Evolutionary conservation across 1,284 basidiomycete species (phyloP).

Genomic region (Leccinum proliferum): DNA sequence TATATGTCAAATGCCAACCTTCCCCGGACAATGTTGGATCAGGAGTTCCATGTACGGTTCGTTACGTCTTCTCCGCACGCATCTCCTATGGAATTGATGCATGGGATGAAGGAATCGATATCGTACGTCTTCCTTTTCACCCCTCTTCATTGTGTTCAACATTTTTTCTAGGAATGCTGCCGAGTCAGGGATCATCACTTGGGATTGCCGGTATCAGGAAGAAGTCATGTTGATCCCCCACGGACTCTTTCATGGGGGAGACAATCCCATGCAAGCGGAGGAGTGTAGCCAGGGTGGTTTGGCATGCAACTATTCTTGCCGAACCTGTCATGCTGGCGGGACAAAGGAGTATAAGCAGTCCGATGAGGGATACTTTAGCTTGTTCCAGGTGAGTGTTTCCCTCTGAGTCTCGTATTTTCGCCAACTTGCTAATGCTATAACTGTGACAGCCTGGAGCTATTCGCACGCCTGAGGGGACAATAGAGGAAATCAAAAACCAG

Average conservation of each 20-base stretch:
- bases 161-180: background rate
- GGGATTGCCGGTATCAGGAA: background rate
- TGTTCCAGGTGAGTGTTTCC: background rate
- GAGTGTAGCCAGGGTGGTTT: background rate
- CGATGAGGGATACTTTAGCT: background rate
- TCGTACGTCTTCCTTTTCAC: background rate
- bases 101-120: conserved; percentile 17
- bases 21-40: conserved; percentile 12
- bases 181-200: background rate
- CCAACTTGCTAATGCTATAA: background rate
- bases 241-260: background rate
- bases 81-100: conserved; percentile 22
- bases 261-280: background rate
- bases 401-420: background rate
- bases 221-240: background rate
- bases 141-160: background rate
- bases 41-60: conserved; percentile 27
- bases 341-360: background rate
- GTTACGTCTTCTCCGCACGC: conserved; percentile 28
- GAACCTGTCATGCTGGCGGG: background rate
- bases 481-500: conserved; percentile 8
- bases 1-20: conserved; percentile 24
- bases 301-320: background rate
- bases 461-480: conserved; percentile 1
- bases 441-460: background rate